Conservation (phyloP, 228 moss, liverwort and hornwort genomes). For the Sphagnum fallax region DNA sequence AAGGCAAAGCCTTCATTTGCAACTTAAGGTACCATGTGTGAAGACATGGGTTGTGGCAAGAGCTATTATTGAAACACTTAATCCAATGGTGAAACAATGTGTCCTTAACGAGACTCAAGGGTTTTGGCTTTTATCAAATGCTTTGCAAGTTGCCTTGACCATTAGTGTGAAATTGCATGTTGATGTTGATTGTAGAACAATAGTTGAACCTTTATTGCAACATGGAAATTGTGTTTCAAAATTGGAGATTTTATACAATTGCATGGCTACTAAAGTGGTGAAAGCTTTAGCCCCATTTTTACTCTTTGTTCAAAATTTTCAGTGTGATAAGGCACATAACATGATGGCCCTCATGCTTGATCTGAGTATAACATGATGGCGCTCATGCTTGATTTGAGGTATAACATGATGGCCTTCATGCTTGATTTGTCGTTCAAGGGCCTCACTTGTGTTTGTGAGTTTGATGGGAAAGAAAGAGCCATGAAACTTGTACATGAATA, state of each 20-base stretch:
- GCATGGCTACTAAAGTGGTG: slow-evolving; percentile 42
- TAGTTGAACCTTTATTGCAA: not conserved
- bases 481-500: slow-evolving; percentile 40
- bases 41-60: slow-evolving; percentile 38
- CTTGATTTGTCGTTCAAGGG: slow-evolving; percentile 20
- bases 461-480: slow-evolving; percentile 42
- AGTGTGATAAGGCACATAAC: slow-evolving; percentile 36
- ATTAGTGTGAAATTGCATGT: slow-evolving; percentile 30
- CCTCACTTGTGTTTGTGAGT: slow-evolving; percentile 33
- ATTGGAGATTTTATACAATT: slow-evolving; percentile 28
- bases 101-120: slow-evolving; percentile 46
- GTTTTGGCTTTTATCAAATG: slow-evolving; percentile 47
- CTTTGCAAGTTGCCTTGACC: slow-evolving; percentile 42
- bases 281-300: slow-evolving; percentile 34
- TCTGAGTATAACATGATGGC: slow-evolving; percentile 18
- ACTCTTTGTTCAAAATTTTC: slow-evolving; percentile 30
- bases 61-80: slow-evolving; percentile 31
- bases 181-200: not conserved
- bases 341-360: slow-evolving; percentile 41
- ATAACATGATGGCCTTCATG: slow-evolving; percentile 7
- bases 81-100: slow-evolving; percentile 35
- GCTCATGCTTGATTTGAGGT: not conserved
- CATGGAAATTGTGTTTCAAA: slow-evolving; percentile 22
- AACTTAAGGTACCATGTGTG: slow-evolving; percentile 20
- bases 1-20: not conserved